phyloP scores from a whole-genome alignment of 768 basidiomycete genomes.

The Tulasnella sp. region DNA sequence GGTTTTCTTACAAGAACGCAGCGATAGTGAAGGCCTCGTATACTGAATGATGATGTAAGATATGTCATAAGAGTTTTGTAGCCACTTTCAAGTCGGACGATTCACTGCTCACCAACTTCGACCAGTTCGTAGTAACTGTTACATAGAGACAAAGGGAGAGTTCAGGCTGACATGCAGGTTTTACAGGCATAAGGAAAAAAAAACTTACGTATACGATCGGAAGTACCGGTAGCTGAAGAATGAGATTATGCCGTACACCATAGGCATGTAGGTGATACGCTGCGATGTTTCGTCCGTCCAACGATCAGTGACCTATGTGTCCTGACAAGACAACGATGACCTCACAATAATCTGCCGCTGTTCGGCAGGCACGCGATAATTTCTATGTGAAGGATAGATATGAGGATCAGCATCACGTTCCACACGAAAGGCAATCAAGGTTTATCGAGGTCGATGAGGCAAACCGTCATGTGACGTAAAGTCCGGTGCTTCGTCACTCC shows the following conservation, averaged over 20 bases:
- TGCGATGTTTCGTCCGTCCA: too few relatives aligned
- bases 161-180: background rate
- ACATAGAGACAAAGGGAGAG: background rate
- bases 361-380: slow-evolving; percentile 57
- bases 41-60: slow-evolving; percentile 17
- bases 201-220: slow-evolving; percentile 46
- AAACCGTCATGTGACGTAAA: too few relatives aligned
- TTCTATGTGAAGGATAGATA: slow-evolving; percentile 26
- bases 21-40: slow-evolving; percentile 65
- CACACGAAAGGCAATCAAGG: too few relatives aligned
- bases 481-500: slow-evolving; percentile 1
- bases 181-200: background rate
- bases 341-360: slow-evolving; percentile 58
- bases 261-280: slow-evolving; percentile 72
- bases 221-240: slow-evolving; percentile 82
- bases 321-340: slow-evolving; percentile 13
- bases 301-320: slow-evolving; percentile 3
- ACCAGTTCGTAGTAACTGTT: slow-evolving; percentile 39
- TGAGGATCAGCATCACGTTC: too few relatives aligned
- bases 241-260: slow-evolving; percentile 63
- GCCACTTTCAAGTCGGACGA: slow-evolving; percentile 19
- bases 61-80: too few relatives aligned
- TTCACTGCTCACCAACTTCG: slow-evolving; percentile 37
- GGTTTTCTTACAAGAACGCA: slow-evolving; percentile 70
- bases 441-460: too few relatives aligned